Evolutionary conservation across 768 basidiomycete species (phyloP).

Genomic region (Termitomyces sp.): DNA sequence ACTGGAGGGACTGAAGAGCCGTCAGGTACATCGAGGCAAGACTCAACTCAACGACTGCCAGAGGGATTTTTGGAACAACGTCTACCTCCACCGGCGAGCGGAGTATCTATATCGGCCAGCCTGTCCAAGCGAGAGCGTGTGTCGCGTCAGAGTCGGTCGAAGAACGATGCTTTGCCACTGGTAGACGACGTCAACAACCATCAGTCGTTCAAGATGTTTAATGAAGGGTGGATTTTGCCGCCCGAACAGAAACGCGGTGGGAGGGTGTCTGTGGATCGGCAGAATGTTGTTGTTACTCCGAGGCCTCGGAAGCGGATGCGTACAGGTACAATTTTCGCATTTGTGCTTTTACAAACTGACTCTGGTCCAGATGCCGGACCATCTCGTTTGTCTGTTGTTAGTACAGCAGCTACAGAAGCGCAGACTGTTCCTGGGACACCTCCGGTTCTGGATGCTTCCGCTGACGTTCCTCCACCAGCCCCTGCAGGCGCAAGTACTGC

Average conservation of each 20-base stretch:
- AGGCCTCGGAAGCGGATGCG: conserved; percentile 48
- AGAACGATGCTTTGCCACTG: conserved; percentile 41
- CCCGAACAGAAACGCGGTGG: conserved; percentile 64
- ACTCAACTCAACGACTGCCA: background rate
- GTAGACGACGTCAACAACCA: conserved; percentile 69
- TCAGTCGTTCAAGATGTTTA: conserved; percentile 75
- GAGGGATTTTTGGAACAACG: background rate
- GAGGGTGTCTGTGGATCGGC: conserved; percentile 39
- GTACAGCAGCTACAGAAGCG: conserved; percentile 42
- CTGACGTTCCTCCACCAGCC: background rate
- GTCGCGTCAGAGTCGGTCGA: background rate
- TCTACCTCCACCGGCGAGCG: conserved; percentile 42
- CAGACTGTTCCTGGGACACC: conserved; percentile 25
- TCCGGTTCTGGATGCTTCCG: conserved; percentile 17
- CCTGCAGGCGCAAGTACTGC: background rate
- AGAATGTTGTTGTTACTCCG: conserved; percentile 34
- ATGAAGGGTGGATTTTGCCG: conserved; percentile 85
- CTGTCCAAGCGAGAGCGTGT: conserved; percentile 22
- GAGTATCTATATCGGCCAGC: conserved; percentile 25
- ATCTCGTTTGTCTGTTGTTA: conserved; percentile 41
- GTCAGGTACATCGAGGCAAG: background rate
- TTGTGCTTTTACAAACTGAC: background rate
- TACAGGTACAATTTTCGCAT: conserved; percentile 27
- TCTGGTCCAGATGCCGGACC: conserved; percentile 25
- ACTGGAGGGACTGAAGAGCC: conserved; percentile 1